phyloP scores from a whole-genome alignment of 2,329 filamentous ascomycete species.

The Alternaria arbusti region DNA sequence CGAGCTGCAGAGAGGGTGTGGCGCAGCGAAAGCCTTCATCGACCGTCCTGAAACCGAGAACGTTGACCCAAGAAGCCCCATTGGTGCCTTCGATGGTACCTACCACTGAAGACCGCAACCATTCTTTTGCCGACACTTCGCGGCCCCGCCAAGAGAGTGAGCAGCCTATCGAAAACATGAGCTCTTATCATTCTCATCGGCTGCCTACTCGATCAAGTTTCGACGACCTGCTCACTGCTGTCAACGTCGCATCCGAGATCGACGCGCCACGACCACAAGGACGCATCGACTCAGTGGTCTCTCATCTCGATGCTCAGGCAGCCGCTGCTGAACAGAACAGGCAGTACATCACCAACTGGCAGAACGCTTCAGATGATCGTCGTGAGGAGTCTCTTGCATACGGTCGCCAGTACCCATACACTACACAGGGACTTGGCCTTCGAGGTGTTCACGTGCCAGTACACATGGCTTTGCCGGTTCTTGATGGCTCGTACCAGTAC shows the following conservation, averaged over 20 bases:
- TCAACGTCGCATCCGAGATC: constrained; percentile 30
- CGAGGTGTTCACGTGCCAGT: neutral
- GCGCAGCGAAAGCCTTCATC: neutral
- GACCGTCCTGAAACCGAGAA: neutral
- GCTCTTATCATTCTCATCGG: constrained; percentile 9
- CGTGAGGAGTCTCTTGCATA: neutral
- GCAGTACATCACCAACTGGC: constrained; percentile 10
- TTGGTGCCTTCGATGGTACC: constrained; percentile 22
- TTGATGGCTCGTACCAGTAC: neutral
- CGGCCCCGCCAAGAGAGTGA: neutral
- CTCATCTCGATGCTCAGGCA: constrained; percentile 29
- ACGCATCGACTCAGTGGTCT: constrained; percentile 30
- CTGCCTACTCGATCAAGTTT: constrained; percentile 20
- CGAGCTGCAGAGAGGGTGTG: constrained; percentile 29
- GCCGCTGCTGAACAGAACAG: constrained; percentile 17
- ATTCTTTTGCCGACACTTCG: constrained; percentile 11
- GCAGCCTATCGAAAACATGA: neutral
- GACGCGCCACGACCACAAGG: constrained; percentile 33
- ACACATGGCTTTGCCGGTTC: neutral
- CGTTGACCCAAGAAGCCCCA: constrained; percentile 7
- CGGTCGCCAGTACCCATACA: neutral
- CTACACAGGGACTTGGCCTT: neutral
- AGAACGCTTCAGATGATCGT: neutral
- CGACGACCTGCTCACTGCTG: constrained; percentile 32
- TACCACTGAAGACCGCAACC: constrained; percentile 19